These are phyloP conservation scores for Hypseocharis bilobata DNA, from an alignment of 441 rosid genomes.

Conservation along the genomic window DNA sequence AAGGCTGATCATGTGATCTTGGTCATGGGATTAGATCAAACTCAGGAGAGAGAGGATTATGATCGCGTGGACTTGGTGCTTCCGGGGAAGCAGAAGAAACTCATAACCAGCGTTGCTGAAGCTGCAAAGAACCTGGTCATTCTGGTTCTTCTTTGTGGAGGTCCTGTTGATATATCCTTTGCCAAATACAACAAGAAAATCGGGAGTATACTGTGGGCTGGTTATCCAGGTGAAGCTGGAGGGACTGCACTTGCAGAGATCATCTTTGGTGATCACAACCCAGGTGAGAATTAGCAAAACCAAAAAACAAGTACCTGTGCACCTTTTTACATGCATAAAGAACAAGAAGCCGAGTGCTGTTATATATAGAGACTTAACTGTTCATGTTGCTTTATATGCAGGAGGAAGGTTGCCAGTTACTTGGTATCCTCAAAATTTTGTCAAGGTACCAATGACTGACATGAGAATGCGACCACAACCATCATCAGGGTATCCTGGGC, in stretches of 20 bases:
- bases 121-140: conserved; percentile 52
- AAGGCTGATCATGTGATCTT: conserved; percentile 53
- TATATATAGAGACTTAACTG: background rate
- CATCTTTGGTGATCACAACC: conserved; percentile 73
- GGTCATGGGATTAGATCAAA: conserved; percentile 73
- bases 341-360: background rate
- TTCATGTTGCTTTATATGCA: background rate
- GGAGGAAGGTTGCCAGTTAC: conserved; percentile 56
- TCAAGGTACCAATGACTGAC: conserved; percentile 66
- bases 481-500: conserved; percentile 61
- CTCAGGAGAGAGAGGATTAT: conserved; percentile 39
- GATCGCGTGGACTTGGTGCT: conserved; percentile 57
- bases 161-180: conserved; percentile 61
- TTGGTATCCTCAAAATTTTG: conserved; percentile 68
- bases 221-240: conserved; percentile 83
- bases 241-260: conserved; percentile 61
- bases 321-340: too few relatives aligned
- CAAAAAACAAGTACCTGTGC: too few relatives aligned
- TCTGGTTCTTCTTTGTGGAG: conserved; percentile 59
- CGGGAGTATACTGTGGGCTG: conserved; percentile 75
- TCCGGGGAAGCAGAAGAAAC: conserved; percentile 53
- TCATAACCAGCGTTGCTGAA: conserved; percentile 40
- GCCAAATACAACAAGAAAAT: conserved; percentile 43
- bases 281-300: conserved; percentile 16
- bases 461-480: conserved; percentile 71